Evolutionary conservation across 805 yeast genomes (phyloP).

Genomic region (Kurtzmaniella cleridarum): DNA sequence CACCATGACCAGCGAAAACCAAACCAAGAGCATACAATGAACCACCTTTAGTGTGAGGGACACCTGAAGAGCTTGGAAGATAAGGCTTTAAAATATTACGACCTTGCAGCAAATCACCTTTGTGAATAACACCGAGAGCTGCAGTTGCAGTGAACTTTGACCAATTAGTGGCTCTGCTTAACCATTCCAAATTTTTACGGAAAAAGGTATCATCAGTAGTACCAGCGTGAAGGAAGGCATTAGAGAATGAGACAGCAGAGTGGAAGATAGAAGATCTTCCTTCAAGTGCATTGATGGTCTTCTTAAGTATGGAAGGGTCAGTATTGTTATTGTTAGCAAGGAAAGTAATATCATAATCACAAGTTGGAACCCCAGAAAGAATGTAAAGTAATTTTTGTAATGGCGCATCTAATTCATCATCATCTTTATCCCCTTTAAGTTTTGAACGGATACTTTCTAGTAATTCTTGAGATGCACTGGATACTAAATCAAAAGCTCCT

Average conservation of each 20-base stretch:
- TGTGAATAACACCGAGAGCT: constrained; percentile 94
- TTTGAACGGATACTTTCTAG: constrained; percentile 20
- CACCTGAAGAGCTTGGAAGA: constrained; percentile 73
- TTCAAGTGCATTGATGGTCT: constrained; percentile 75
- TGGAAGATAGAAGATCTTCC: constrained; percentile 93
- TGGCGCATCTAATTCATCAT: constrained; percentile 30
- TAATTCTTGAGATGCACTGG: constrained; percentile 86
- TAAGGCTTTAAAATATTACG: constrained; percentile 83
- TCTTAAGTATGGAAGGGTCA: constrained; percentile 74
- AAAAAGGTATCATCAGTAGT: constrained; percentile 93
- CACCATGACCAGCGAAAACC: constrained; percentile 93
- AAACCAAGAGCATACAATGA: constrained; percentile 89
- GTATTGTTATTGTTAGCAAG: constrained; percentile 81
- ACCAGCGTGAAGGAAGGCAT: constrained; percentile 93
- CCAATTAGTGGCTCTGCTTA: constrained; percentile 98
- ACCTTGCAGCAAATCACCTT: constrained; percentile 91
- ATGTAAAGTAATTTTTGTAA: constrained; percentile 52
- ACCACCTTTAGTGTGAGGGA: constrained; percentile 93
- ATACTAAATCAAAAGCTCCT: constrained; percentile 91
- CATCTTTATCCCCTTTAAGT: constrained; percentile 36
- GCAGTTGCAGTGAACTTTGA: constrained; percentile 97
- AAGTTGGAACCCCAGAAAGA: constrained; percentile 87
- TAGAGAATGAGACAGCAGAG: constrained; percentile 90
- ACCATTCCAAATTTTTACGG: constrained; percentile 88
- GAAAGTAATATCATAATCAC: constrained; percentile 88